A percentile compares a stretch with the other conserved stretches of the same genome.
phyloP scores from a whole-genome alignment of 805 yeast species.

The Candida dajiaensis region DNA sequence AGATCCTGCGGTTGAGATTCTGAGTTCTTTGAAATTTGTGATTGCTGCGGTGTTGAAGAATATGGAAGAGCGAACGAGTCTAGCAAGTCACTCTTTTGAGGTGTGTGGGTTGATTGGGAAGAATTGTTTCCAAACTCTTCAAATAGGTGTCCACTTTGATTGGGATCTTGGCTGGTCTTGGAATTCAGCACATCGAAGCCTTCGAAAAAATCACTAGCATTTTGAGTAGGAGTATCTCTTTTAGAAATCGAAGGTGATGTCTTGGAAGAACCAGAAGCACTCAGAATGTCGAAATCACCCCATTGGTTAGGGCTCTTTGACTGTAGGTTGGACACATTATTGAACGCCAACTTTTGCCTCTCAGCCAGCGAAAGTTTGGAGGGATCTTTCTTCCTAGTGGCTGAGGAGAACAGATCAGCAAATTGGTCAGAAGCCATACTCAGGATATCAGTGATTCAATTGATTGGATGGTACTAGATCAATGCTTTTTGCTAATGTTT shows the following conservation, averaged over 20 bases:
- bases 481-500: neutral
- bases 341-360: conserved; percentile 23
- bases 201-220: conserved; percentile 15
- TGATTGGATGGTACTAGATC: neutral
- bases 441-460: too few species aligned
- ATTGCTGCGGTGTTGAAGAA: neutral
- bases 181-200: conserved; percentile 16
- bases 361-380: conserved; percentile 29
- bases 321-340: conserved; percentile 3
- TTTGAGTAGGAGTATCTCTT: neutral
- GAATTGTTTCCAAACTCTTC: conserved; percentile 15
- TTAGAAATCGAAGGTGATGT: neutral
- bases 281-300: conserved; percentile 34
- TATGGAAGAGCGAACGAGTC: conserved; percentile 13
- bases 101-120: conserved; percentile 1
- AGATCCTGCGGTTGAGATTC: conserved; percentile 14
- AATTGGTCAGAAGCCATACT: conserved; percentile 17
- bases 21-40: conserved; percentile 1
- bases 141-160: conserved; percentile 11
- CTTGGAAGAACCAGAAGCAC: conserved; percentile 3
- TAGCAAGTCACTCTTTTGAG: conserved; percentile 9
- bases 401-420: conserved; percentile 21
- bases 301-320: conserved; percentile 18
- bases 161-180: neutral
- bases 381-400: conserved; percentile 19